A percentile compares a stretch with the other conserved stretches of the same genome.
These are phyloP conservation scores for Ananas comosus DNA, from an alignment of 176 grass and related monocot genomes.

Conservation along the genomic window DNA sequence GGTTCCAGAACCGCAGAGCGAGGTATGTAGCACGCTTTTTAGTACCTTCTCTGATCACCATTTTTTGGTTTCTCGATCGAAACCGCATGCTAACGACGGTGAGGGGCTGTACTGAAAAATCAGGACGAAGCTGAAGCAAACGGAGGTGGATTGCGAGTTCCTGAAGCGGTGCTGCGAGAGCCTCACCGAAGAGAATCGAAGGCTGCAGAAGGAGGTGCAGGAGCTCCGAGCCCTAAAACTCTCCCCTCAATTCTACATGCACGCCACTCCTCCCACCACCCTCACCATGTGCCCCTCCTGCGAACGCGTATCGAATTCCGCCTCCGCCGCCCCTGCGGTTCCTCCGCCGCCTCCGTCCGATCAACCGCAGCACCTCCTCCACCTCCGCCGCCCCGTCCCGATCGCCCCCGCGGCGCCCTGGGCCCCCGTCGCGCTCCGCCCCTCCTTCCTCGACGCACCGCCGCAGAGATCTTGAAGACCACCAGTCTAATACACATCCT, in stretches of 20 bases:
- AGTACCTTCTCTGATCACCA: not conserved
- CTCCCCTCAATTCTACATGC: constrained; percentile 12
- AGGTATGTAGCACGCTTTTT: constrained; percentile 10
- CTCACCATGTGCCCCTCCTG: constrained; percentile 86
- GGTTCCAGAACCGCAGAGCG: constrained; percentile 90
- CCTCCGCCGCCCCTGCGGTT: not conserved
- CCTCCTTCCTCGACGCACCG: constrained; percentile 32
- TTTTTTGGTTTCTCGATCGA: not conserved
- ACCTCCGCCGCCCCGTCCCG: not conserved
- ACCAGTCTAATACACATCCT: constrained; percentile 1
- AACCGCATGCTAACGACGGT: not conserved
- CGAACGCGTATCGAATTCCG: constrained; percentile 42
- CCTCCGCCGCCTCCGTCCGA: not conserved
- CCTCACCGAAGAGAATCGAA: constrained; percentile 74
- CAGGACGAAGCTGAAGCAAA: constrained; percentile 92
- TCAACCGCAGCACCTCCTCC: not conserved
- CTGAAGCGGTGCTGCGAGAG: constrained; percentile 86
- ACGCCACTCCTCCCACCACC: constrained; percentile 38
- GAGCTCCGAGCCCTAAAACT: constrained; percentile 74
- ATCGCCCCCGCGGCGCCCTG: constrained; percentile 18
- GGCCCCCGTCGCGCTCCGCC: constrained; percentile 25
- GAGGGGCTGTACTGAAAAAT: no score
- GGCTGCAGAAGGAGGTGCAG: constrained; percentile 80
- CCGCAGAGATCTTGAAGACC: constrained; percentile 32
- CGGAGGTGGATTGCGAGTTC: constrained; percentile 89